Base-by-base conservation (phyloP, 2,329 filamentous ascomycete species). In the Aspergillus brasiliensis region DNA sequence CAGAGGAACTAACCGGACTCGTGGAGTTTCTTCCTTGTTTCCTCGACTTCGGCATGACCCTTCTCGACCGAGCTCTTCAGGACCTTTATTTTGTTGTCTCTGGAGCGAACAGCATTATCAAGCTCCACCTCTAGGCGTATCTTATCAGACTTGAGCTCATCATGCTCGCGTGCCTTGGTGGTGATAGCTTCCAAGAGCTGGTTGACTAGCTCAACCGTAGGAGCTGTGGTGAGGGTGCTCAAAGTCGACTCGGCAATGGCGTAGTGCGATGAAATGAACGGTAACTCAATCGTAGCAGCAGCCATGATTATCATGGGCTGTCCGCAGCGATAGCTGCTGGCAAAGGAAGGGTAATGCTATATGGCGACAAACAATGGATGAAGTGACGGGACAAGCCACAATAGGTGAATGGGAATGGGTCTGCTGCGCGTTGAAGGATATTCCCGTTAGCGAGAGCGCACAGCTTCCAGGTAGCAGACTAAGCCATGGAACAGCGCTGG, bases 111-210 rank as follows among this genome's bases (percentile, higher is more conserved):
- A 17, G 89, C 90, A 76, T 92, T 95, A 75, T 99, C 95, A 7
- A 98, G 85, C 80, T 98, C 93, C 47, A 99, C 95, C 70, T 97
- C 92, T 48, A 91, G 82, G 67, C 91, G 89, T 47, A 97, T 84
- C 79, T 97, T 98, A 65, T 96, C 91, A 8, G 94, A 89, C 69
- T 89, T 91, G 42, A 97, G 80, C 40, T 88, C 85, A 73, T 97
- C 92, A 69, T 86, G 89, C 70, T 97, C 92, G 69, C 88, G 90
- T 37, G 91, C 92, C 75, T 95, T 97, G 28, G 82, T 80, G 23
- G 88, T 85, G 56, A 98, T 86, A 25, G 90, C 88, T 63, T 86
- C 82, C 42, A 99, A 84, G 55, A 99, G 82, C 44, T 85, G 81
- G 60, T 85, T 84, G 65, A 97, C 90, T 25, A 97, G 86, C 11